Evolutionary conservation across 2,329 filamentous ascomycete genomes (phyloP).

Genomic region (Fusarium guadeloupense): DNA sequence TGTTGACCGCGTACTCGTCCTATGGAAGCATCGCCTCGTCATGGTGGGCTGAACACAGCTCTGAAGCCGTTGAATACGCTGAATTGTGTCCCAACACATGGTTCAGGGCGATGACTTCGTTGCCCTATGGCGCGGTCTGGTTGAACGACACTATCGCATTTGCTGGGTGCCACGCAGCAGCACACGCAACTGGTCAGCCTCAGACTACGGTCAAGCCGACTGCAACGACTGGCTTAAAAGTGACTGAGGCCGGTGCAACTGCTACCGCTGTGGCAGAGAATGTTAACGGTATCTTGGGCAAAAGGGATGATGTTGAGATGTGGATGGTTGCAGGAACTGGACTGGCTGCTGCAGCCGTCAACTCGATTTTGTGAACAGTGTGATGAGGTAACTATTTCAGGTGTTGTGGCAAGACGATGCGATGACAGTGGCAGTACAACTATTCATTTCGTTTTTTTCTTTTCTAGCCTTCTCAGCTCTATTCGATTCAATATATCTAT

Average conservation of each 20-base stretch:
- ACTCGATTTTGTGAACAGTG: neutral
- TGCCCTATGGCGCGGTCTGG: neutral
- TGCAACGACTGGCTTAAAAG: neutral
- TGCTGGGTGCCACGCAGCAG: neutral
- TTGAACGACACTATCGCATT: neutral
- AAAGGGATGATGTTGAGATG: neutral
- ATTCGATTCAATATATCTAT: too few species aligned
- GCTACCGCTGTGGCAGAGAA: neutral
- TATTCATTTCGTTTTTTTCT: neutral
- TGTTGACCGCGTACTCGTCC: neutral
- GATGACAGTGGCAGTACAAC: neutral
- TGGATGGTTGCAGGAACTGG: neutral
- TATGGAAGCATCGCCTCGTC: neutral
- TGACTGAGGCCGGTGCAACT: neutral
- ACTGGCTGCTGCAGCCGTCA: neutral
- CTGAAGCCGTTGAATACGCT: neutral
- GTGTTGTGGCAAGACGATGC: neutral
- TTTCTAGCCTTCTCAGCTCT: too few species aligned
- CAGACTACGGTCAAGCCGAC: neutral
- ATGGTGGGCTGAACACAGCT: neutral
- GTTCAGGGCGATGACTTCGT: neutral
- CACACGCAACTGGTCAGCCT: neutral
- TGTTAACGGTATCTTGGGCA: neutral
- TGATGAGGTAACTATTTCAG: too few species aligned
- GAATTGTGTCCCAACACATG: neutral